phyloP scores from a whole-genome alignment of 352 stramenopile species.

The Globisporangium uncinulatum region DNA sequence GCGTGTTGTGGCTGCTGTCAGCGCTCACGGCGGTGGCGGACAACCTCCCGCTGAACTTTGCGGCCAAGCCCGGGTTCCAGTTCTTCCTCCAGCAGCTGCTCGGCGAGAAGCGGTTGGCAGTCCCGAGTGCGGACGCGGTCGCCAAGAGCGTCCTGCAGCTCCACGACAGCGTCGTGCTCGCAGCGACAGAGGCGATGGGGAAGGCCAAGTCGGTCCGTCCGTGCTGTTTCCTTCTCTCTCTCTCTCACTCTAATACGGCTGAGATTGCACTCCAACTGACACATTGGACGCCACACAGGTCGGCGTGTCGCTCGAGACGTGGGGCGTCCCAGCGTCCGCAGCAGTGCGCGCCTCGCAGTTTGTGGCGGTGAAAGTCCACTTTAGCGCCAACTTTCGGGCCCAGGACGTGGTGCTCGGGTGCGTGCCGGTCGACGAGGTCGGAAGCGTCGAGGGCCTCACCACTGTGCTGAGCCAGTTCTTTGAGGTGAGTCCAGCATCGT shows the following conservation, averaged over 20 bases:
- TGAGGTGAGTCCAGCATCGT: slow-evolving; percentile 20
- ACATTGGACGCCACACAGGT: slow-evolving; percentile 16
- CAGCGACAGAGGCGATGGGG: slow-evolving; percentile 57
- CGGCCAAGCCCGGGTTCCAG: slow-evolving; percentile 53
- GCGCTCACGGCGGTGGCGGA: slow-evolving; percentile 67
- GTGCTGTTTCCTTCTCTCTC: background rate
- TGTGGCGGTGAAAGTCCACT: slow-evolving; percentile 66
- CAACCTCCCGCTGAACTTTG: slow-evolving; percentile 63
- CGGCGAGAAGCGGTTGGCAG: slow-evolving; percentile 54
- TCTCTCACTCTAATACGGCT: background rate
- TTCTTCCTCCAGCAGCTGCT: slow-evolving; percentile 63
- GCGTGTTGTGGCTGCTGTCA: slow-evolving; percentile 1
- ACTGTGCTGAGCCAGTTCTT: slow-evolving; percentile 49
- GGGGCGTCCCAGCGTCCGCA: slow-evolving; percentile 33
- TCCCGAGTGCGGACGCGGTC: slow-evolving; percentile 54
- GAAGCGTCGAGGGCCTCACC: slow-evolving; percentile 39
- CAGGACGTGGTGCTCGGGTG: slow-evolving; percentile 62
- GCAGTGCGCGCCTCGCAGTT: slow-evolving; percentile 39
- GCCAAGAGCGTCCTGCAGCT: slow-evolving; percentile 60
- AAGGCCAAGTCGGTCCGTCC: slow-evolving; percentile 41
- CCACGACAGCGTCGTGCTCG: slow-evolving; percentile 66
- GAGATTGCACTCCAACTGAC: background rate
- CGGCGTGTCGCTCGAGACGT: slow-evolving; percentile 61
- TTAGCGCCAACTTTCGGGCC: slow-evolving; percentile 67
- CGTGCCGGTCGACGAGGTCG: slow-evolving; percentile 32